These are phyloP conservation scores for Davidsoniella eucalypti DNA, from an alignment of 2,329 filamentous ascomycete genomes.

Conservation along the genomic window DNA sequence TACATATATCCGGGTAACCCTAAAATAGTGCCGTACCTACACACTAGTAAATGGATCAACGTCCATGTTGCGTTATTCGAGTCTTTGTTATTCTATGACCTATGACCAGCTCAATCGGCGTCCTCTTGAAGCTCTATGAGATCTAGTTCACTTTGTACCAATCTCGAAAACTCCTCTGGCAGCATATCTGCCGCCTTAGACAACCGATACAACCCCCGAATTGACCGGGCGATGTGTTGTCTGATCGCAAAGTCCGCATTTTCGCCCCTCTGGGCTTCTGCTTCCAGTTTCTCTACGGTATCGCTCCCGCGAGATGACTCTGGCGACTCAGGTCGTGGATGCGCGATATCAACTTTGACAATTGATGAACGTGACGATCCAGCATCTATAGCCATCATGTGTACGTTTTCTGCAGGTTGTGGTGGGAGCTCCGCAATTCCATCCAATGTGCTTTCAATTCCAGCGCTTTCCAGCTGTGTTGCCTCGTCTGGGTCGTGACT, in stretches of 20 bases:
- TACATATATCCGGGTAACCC: too few species aligned
- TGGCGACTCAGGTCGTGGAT: slow-evolving; percentile 43
- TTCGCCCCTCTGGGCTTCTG: slow-evolving; percentile 37
- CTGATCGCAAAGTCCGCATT: slow-evolving; percentile 58
- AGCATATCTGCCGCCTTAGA: slow-evolving; percentile 57
- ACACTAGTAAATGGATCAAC: too few species aligned
- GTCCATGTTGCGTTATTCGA: too few species aligned
- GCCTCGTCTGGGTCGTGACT: slow-evolving; percentile 61
- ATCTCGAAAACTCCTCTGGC: slow-evolving; percentile 54
- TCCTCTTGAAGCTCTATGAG: slow-evolving; percentile 53
- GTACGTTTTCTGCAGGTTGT: neutral
- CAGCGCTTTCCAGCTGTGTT: slow-evolving; percentile 20
- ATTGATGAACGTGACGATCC: slow-evolving; percentile 7
- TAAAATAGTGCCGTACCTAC: too few species aligned
- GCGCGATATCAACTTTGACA: slow-evolving; percentile 24
- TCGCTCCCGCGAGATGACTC: slow-evolving; percentile 38
- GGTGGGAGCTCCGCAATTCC: slow-evolving; percentile 11
- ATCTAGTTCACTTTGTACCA: slow-evolving; percentile 57
- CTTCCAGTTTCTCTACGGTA: slow-evolving; percentile 46
- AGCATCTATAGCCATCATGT: neutral
- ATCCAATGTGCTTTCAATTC: slow-evolving; percentile 19
- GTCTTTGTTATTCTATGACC: too few species aligned
- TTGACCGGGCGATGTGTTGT: slow-evolving; percentile 60
- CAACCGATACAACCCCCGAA: slow-evolving; percentile 60
- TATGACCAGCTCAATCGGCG: slow-evolving; percentile 17